These are phyloP conservation scores for Grifola frondosa DNA, from an alignment of 1,284 basidiomycete species.

Conservation along the genomic window DNA sequence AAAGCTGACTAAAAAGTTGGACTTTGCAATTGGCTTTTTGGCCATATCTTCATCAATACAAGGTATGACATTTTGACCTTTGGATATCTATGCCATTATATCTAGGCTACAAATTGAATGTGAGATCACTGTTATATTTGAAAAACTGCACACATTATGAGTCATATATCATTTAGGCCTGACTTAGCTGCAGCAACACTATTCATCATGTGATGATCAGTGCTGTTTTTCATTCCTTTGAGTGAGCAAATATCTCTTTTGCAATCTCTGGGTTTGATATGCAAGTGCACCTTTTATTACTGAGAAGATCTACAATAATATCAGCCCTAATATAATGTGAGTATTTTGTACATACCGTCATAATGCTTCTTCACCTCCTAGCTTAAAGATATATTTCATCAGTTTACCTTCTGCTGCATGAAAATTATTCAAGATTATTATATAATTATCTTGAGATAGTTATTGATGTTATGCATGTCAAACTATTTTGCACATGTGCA, in stretches of 20 bases:
- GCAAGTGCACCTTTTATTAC: neutral
- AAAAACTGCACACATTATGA: too few species aligned
- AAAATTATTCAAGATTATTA: neutral
- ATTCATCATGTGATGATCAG: slow-evolving; percentile 3
- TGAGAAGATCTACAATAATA: neutral
- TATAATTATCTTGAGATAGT: neutral
- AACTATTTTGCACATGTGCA: neutral
- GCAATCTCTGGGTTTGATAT: neutral
- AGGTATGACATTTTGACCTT: too few species aligned
- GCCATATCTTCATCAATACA: too few species aligned
- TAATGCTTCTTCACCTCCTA: neutral
- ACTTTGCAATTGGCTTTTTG: too few species aligned
- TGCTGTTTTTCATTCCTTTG: slow-evolving; percentile 1
- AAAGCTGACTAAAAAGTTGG: too few species aligned
- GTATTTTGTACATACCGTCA: neutral
- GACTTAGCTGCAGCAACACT: too few species aligned
- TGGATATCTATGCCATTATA: too few species aligned
- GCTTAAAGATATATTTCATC: slow-evolving; percentile 2
- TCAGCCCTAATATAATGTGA: neutral
- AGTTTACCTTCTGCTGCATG: neutral
- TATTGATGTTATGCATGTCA: neutral
- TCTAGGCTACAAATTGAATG: too few species aligned
- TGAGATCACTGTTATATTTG: too few species aligned
- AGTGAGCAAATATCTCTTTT: neutral
- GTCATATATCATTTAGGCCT: too few species aligned